Evolutionary conservation across 129 eudicot genomes (phyloP).

Genomic region (Kitagawia praeruptora): DNA sequence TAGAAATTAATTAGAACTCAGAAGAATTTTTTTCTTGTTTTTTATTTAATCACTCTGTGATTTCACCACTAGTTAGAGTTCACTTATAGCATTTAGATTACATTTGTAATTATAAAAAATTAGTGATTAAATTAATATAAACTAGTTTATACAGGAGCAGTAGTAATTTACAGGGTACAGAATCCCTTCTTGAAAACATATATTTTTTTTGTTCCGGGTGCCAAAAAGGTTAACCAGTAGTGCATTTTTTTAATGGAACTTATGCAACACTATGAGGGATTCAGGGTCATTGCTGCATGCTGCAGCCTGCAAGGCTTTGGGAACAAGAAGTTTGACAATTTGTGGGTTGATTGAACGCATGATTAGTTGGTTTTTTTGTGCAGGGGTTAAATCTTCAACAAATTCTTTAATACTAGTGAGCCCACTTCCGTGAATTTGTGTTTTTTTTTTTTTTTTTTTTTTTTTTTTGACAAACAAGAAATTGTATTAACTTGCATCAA

Average conservation of each 20-base stretch:
- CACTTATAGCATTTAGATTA: too few relatives aligned
- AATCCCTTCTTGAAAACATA: neutral
- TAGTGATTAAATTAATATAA: too few relatives aligned
- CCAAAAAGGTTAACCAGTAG: neutral
- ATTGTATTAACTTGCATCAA: too few relatives aligned
- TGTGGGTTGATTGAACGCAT: neutral
- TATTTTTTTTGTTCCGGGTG: neutral
- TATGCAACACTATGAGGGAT: neutral
- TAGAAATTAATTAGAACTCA: too few relatives aligned
- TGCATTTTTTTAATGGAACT: neutral
- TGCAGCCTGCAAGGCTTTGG: neutral
- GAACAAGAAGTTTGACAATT: neutral
- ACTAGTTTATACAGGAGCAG: too few relatives aligned
- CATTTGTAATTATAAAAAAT: too few relatives aligned
- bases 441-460: too few relatives aligned
- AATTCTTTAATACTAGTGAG: neutral
- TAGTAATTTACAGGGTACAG: neutral
- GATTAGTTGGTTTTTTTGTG: neutral
- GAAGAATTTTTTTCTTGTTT: too few relatives aligned
- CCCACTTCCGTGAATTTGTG: neutral
- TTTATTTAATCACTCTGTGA: too few relatives aligned
- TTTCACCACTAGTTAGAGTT: too few relatives aligned
- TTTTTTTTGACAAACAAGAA: too few relatives aligned
- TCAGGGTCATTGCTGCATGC: neutral
- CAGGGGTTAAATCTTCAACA: neutral